A percentile compares a stretch with the other conserved stretches of the same genome.
phyloP scores from a whole-genome alignment of 2,329 filamentous ascomycete species.

The Alternaria gaisen region DNA sequence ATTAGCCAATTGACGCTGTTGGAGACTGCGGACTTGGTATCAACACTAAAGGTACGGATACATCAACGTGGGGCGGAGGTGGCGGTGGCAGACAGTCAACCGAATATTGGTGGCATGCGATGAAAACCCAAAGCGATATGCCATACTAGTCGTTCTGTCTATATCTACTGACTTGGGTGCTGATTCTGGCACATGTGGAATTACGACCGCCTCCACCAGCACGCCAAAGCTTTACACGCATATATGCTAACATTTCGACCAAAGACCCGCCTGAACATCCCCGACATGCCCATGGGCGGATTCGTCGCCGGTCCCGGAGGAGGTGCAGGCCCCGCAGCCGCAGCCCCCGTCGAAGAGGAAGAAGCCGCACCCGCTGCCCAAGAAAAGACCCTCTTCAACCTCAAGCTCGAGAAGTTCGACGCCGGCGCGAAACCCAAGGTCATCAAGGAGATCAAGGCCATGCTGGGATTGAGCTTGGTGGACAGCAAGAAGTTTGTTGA shows the following conservation, averaged over 20 bases:
- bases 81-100: background rate
- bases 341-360: constrained; percentile 75
- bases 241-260: constrained; percentile 8
- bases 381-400: constrained; percentile 95
- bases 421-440: constrained; percentile 93
- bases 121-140: background rate
- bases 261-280: constrained; percentile 94
- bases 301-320: constrained; percentile 72
- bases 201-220: background rate
- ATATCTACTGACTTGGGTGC: background rate
- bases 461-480: constrained; percentile 94
- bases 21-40: constrained; percentile 95
- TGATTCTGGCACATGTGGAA: background rate
- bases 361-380: constrained; percentile 88
- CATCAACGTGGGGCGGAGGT: background rate
- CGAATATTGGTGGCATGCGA: background rate
- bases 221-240: background rate
- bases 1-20: constrained; percentile 97
- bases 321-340: constrained; percentile 66
- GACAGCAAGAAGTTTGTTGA: constrained; percentile 99
- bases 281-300: constrained; percentile 92
- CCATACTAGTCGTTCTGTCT: background rate
- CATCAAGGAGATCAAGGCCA: constrained; percentile 99
- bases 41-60: constrained; percentile 83
- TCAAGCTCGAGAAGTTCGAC: constrained; percentile 93